Evolutionary conservation across 2,329 filamentous ascomycete genomes (phyloP).

Genomic region (Ophiostoma quercus): DNA sequence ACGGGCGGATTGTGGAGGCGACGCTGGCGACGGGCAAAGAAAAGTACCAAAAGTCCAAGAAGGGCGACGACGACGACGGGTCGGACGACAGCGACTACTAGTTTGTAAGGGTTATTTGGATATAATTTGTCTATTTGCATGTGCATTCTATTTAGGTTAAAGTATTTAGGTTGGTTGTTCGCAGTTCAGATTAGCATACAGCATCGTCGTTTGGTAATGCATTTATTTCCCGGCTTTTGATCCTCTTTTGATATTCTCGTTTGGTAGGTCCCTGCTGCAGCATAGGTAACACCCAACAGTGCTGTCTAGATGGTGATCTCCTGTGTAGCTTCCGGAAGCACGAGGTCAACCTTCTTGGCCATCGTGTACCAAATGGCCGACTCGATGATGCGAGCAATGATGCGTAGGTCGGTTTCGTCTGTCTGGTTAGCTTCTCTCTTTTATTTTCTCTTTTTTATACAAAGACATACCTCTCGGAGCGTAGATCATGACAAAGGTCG

Average conservation of each 20-base stretch:
- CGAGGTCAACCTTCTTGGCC: conserved; percentile 40
- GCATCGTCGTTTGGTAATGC: background rate
- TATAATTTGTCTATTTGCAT: background rate
- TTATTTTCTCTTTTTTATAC: background rate
- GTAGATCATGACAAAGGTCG: conserved; percentile 76
- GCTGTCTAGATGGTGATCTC: background rate
- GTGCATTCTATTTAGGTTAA: background rate
- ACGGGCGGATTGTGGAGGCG: conserved; percentile 65
- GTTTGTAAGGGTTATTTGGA: background rate
- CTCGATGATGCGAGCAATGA: conserved; percentile 63
- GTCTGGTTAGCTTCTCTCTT: background rate
- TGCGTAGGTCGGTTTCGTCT: conserved; percentile 61
- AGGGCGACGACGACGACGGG: conserved; percentile 25
- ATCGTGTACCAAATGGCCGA: conserved; percentile 66
- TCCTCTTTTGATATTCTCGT: background rate
- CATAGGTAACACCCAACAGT: background rate
- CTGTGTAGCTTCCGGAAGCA: conserved; percentile 14
- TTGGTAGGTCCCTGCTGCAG: too few species aligned
- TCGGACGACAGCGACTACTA: conserved; percentile 19
- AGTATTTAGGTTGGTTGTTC: background rate
- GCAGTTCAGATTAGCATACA: background rate
- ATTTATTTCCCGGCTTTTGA: background rate
- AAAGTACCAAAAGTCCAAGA: conserved; percentile 43
- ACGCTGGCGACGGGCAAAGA: conserved; percentile 66
- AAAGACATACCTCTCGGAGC: conserved; percentile 54